Percentiles rank a stretch among this genome's conserved stretches.
phyloP scores from a whole-genome alignment of 495 filamentous ascomycete species.

The Talaromyces trachyspermus region DNA sequence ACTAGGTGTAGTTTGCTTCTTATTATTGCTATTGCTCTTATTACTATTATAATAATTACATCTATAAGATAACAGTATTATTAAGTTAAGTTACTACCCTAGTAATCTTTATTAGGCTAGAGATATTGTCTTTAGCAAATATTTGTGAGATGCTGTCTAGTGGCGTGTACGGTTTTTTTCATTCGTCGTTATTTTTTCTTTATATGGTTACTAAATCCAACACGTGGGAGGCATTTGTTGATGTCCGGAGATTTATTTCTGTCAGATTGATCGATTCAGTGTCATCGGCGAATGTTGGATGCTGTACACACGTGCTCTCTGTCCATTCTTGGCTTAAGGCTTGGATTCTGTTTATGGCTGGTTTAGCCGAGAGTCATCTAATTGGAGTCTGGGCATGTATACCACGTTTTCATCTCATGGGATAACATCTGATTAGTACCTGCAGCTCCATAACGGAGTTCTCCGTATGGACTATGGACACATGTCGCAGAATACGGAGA shows the following conservation, averaged over 20 bases:
- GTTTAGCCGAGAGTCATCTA: background rate
- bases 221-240: background rate
- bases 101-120: no score
- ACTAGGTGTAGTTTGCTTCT: no score
- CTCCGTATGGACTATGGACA: background rate
- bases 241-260: background rate
- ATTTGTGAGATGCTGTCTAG: no score
- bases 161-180: no score
- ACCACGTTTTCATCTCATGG: slow-evolving; percentile 2
- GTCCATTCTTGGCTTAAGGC: background rate
- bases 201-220: background rate
- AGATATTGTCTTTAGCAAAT: no score
- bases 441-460: background rate
- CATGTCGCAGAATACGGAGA: no score
- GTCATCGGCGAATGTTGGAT: background rate
- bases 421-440: background rate
- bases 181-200: no score
- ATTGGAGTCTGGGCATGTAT: background rate
- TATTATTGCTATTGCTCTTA: no score
- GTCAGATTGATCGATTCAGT: background rate
- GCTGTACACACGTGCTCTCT: background rate
- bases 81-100: no score
- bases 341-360: background rate
- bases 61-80: no score
- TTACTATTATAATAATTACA: no score